Percentiles rank a stretch among this genome's conserved stretches.
Conservation (phyloP, 108 stramenopile genomes). For the Cyclotella sp. region DNA sequence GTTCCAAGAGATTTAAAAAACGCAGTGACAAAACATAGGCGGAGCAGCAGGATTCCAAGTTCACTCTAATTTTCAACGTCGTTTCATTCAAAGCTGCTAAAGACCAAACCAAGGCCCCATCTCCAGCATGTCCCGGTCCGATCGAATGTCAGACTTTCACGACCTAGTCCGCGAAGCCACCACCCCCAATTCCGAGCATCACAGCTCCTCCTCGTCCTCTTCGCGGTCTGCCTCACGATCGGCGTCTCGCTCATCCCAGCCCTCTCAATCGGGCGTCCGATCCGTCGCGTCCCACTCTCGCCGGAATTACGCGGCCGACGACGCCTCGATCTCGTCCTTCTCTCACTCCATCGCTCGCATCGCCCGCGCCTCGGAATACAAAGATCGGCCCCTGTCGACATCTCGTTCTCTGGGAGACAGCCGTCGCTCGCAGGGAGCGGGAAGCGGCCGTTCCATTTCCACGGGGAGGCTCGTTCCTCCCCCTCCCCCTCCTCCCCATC, state of each 20-base stretch:
- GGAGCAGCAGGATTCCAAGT: too few relatives aligned
- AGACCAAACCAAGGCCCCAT: too few relatives aligned
- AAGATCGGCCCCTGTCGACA: slow-evolving; percentile 4
- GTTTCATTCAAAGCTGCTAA: too few relatives aligned
- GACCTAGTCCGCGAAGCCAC: slow-evolving; percentile 36
- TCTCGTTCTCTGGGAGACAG: slow-evolving; percentile 10
- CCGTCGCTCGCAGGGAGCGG: background rate
- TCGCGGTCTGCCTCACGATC: background rate
- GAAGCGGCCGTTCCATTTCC: background rate
- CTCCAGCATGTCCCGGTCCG: slow-evolving; percentile 27
- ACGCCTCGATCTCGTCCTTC: slow-evolving; percentile 48
- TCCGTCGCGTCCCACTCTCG: background rate
- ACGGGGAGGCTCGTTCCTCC: slow-evolving; percentile 10
- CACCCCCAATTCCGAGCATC: background rate
- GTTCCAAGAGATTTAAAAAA: too few relatives aligned
- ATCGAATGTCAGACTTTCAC: slow-evolving; percentile 29
- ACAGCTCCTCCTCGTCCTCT: background rate
- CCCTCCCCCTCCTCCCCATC: slow-evolving; percentile 12
- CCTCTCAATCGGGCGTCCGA: background rate
- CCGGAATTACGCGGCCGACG: slow-evolving; percentile 9
- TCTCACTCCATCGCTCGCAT: slow-evolving; percentile 42
- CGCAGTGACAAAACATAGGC: too few relatives aligned
- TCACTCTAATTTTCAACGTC: too few relatives aligned
- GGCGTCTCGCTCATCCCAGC: background rate
- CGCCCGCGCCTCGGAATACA: slow-evolving; percentile 36